Evolutionary conservation across 163 green algal genomes (phyloP).

Genomic region (Scenedesmus sp.): DNA sequence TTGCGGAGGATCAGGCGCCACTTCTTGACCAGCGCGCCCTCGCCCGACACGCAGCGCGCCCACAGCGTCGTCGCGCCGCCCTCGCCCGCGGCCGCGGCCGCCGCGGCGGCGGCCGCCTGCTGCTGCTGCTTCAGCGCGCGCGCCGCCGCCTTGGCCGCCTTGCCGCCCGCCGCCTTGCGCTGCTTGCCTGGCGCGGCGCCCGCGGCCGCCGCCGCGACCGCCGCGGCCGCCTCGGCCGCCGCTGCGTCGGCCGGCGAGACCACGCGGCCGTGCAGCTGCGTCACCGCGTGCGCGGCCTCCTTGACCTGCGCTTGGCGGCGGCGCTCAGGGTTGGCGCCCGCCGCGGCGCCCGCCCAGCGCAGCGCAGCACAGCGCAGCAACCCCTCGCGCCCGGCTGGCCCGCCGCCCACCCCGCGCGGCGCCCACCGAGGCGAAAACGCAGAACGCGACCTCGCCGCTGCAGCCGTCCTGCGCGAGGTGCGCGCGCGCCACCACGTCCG

Average conservation of each 20-base stretch:
- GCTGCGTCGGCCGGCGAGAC: slow-evolving; percentile 11
- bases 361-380: not conserved
- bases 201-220: slow-evolving; percentile 11
- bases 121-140: slow-evolving; percentile 36
- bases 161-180: slow-evolving; percentile 1
- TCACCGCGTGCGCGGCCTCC: slow-evolving; percentile 74
- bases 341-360: not conserved
- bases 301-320: slow-evolving; percentile 59
- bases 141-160: slow-evolving; percentile 34
- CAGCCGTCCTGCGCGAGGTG: slow-evolving; percentile 87
- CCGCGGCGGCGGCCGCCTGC: slow-evolving; percentile 3
- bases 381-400: not conserved
- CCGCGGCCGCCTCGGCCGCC: slow-evolving; percentile 32
- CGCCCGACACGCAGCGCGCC: slow-evolving; percentile 80
- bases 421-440: slow-evolving; percentile 73
- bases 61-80: slow-evolving; percentile 67
- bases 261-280: slow-evolving; percentile 72
- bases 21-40: slow-evolving; percentile 90
- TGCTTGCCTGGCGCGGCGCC: not conserved
- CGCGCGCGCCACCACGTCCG: slow-evolving; percentile 50
- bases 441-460: slow-evolving; percentile 64
- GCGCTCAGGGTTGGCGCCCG: not conserved
- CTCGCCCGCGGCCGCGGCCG: not conserved
- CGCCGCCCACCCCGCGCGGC: not conserved
- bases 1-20: slow-evolving; percentile 97